Evolutionary conservation across 306 rosid species (phyloP), one percentile per base, ranked within the genome.

Genomic region (Macrotyloma uniflorum): DNA sequence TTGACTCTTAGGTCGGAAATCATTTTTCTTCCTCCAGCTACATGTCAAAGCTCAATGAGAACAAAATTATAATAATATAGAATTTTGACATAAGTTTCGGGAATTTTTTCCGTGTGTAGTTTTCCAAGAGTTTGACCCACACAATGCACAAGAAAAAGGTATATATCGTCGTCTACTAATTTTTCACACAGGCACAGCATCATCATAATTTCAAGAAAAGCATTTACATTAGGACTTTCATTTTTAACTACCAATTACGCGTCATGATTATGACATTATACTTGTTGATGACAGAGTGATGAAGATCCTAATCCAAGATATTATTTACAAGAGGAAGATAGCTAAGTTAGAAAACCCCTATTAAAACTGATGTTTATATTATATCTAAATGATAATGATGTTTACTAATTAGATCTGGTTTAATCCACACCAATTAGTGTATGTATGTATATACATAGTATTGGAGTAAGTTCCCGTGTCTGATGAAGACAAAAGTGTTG

Each of bases 401-500:
- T 55, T 18, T 35, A 8, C 35, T 62, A 62, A 24, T 26, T 47
- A 16, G 1, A 15, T 67, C 42, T 46, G 36, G 16, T 49, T 47
- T 51, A 51, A 76, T 51, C 43, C 8, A 49, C 18, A 49, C 18
- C 53, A 63, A 32, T 9, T 8, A 2, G 5, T 40, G 32, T 45
- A 19, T 5, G 3, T 45, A 26, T 46, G 53, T 9, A 28, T 70
- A 18, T 47, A n/a, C 1, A 49, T 15, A 4, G n/a, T 40, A 11
- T 14, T 45, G 18, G 10, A 16, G 4, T 12, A 16, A 49, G 54
- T 50, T 77, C 58, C 46, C 47, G 45, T 38, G 81, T 15, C 47
- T 26, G 23, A 63, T 64, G 67, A 64, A 62, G 66, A 72, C 72
- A 70, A 72, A 65, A 16, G 67, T 45, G 67, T 55, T 80, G 77